Conservation (phyloP, 441 rosid genomes). For the Isatis lusitanica region DNA sequence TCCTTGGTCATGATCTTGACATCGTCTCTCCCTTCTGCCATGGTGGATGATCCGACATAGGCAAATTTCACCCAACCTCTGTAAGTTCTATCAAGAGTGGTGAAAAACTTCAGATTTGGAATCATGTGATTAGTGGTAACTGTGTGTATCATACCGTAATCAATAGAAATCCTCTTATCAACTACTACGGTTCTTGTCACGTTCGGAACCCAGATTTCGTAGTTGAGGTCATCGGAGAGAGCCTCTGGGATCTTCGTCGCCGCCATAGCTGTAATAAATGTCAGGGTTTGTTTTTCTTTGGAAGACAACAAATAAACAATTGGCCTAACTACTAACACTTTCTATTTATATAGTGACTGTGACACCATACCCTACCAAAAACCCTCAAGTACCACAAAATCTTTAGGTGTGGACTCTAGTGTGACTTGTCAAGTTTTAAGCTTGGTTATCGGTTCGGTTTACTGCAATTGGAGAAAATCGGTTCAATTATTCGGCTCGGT, state of each 20-base stretch:
- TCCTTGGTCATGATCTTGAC: not conserved
- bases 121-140: slow-evolving; percentile 6
- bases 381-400: too few species aligned
- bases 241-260: not conserved
- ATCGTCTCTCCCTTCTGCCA: not conserved
- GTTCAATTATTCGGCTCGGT: too few species aligned
- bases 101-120: not conserved
- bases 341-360: not conserved
- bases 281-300: not conserved
- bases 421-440: too few species aligned
- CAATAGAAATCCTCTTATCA: too few species aligned
- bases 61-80: not conserved
- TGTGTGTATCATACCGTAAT: not conserved
- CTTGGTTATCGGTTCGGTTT: too few species aligned
- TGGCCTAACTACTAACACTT: not conserved
- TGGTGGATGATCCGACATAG: not conserved
- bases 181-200: too few species aligned
- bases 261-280: slow-evolving; percentile 2
- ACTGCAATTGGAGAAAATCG: too few species aligned
- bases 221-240: not conserved
- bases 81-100: not conserved
- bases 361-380: too few species aligned
- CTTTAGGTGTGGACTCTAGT: too few species aligned
- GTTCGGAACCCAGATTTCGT: not conserved
- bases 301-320: not conserved